phyloP scores from a whole-genome alignment of 805 yeast genomes.

The Barnettozyma vustinii region DNA sequence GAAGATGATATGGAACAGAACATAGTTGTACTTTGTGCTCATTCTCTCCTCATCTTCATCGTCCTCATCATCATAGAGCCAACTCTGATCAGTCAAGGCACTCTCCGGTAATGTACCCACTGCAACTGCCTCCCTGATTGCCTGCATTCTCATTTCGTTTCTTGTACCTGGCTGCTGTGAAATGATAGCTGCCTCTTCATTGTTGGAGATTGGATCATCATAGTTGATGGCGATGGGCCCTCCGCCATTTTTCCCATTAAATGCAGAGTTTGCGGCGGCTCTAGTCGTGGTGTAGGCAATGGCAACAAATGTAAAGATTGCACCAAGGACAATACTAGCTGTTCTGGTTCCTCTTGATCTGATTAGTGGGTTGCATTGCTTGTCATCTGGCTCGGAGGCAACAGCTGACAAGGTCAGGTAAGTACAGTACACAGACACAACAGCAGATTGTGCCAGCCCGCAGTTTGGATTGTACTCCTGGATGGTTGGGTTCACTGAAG shows the following conservation, averaged over 20 bases:
- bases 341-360: slow-evolving; percentile 89
- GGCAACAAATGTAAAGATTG: slow-evolving; percentile 88
- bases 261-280: slow-evolving; percentile 82
- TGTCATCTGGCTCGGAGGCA: slow-evolving; percentile 94
- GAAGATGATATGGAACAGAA: slow-evolving; percentile 85
- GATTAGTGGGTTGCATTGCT: slow-evolving; percentile 83
- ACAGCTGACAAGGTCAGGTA: slow-evolving; percentile 89
- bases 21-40: slow-evolving; percentile 75
- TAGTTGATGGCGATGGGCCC: slow-evolving; percentile 31
- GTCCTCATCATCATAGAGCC: slow-evolving; percentile 41
- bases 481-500: slow-evolving; percentile 75
- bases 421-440: slow-evolving; percentile 92
- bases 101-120: slow-evolving; percentile 93
- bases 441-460: slow-evolving; percentile 93
- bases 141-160: slow-evolving; percentile 77
- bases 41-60: slow-evolving; percentile 54
- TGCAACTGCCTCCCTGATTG: slow-evolving; percentile 90
- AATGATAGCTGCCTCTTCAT: slow-evolving; percentile 28
- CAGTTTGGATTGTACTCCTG: slow-evolving; percentile 94
- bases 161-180: slow-evolving; percentile 48
- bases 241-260: slow-evolving; percentile 39
- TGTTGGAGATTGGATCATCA: slow-evolving; percentile 20
- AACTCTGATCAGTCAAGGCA: slow-evolving; percentile 70
- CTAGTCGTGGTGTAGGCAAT: slow-evolving; percentile 96
- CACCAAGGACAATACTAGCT: slow-evolving; percentile 81